Evolutionary conservation across 2,329 filamentous ascomycete genomes (phyloP), one percentile per base, ranked within the genome.

Genomic region (Xylariaceae sp.): DNA sequence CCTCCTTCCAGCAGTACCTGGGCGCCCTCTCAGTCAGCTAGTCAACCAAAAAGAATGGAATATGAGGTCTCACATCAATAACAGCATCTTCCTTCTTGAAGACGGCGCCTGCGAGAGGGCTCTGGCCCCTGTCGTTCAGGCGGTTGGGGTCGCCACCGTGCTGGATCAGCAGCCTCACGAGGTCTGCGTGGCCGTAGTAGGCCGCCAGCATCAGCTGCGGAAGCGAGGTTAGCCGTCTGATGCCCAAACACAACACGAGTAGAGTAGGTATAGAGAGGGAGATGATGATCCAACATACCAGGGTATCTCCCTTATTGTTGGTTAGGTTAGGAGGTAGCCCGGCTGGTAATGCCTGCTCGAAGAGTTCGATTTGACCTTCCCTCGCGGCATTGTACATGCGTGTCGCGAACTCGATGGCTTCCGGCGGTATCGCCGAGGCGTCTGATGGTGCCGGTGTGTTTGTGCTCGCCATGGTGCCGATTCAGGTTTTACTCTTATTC

Each of bases 241-340:
- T n/a, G n/a, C n/a, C n/a, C n/a, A n/a, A n/a, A n/a, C n/a, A n/a
- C n/a, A n/a, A n/a, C n/a, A n/a, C n/a, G n/a, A n/a, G n/a, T n/a
- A n/a, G n/a, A n/a, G n/a, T n/a, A n/a, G n/a, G n/a, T n/a, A n/a
- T n/a, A n/a, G n/a, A n/a, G n/a, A n/a, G n/a, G n/a, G n/a, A n/a
- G n/a, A n/a, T n/a, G n/a, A n/a, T 14, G 21, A 24, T 24, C 7
- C 7, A 24, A 39, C 68, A 30, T 66, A 78, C 74, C 44, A 87
- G 60, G n/a, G 75, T 84, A 56, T 88, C 82, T 34, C 83, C 83
- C 47, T 83, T 81, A 34, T 82, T 73, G 52, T 87, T 86, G 15
- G 81, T 85, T 59, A 87, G 67, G 52, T 85, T 86, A 2, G 74
- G 66, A 0, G 82, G 82, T 17, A 87, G 64, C 1, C 83, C 82